Evolutionary conservation across 495 filamentous ascomycete species (phyloP).

Genomic region (Neurospora terricola): DNA sequence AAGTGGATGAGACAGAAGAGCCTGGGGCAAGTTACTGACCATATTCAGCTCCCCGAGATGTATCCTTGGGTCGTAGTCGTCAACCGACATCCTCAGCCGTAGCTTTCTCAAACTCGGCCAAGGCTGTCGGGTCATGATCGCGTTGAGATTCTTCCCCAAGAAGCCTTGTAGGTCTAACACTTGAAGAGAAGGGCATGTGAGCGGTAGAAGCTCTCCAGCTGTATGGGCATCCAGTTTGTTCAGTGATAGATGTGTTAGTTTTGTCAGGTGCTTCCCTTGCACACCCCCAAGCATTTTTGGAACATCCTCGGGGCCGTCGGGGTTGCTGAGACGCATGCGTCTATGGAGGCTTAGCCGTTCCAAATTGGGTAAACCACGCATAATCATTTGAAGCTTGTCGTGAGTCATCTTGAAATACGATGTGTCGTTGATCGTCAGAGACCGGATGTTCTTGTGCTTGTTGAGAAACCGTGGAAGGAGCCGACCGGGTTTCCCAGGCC

Average conservation of each 20-base stretch:
- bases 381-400: slow-evolving; percentile 1
- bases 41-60: not conserved
- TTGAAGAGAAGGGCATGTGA: not conserved
- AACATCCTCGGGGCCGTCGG: not conserved
- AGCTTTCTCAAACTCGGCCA: not conserved
- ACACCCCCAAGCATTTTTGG: not conserved
- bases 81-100: not conserved
- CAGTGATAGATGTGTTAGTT: not conserved
- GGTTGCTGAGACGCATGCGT: not conserved
- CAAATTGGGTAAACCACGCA: slow-evolving; percentile 7
- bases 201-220: not conserved
- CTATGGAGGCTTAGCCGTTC: slow-evolving; percentile 7
- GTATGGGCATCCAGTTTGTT: not conserved
- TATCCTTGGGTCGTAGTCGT: not conserved
- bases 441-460: slow-evolving; percentile 5
- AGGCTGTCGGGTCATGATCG: not conserved
- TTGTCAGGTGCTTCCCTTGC: not conserved
- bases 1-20: not conserved
- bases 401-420: slow-evolving; percentile 2
- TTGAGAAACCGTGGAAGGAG: slow-evolving; percentile 10
- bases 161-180: slow-evolving; percentile 1
- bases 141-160: not conserved
- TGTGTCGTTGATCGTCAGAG: slow-evolving; percentile 7
- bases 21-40: not conserved
- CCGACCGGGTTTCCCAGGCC: slow-evolving; percentile 7